Conservation (phyloP, 2,329 filamentous ascomycete species). For the Colletotrichum gloeosporioides region DNA sequence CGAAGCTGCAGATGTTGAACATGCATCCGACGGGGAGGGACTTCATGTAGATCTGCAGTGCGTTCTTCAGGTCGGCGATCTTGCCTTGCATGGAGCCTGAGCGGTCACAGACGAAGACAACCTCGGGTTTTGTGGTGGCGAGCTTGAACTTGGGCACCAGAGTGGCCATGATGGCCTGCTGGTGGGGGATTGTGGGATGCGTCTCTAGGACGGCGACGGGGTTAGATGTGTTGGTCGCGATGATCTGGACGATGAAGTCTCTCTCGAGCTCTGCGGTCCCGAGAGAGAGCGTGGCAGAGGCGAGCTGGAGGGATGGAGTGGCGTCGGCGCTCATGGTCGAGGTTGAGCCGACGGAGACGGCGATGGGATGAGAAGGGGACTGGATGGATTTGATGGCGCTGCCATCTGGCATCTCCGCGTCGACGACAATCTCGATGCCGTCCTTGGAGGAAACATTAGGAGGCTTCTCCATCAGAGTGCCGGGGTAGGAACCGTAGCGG, state of each 20-base stretch:
- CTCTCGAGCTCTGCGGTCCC: conserved; percentile 58
- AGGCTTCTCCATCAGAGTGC: conserved; percentile 29
- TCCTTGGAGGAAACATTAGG: conserved; percentile 2
- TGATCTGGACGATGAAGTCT: conserved; percentile 72
- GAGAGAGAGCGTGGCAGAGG: conserved; percentile 65
- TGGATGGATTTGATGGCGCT: conserved; percentile 66
- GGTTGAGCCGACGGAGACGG: conserved; percentile 66
- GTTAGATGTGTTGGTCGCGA: conserved; percentile 63
- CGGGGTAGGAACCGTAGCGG: conserved; percentile 62
- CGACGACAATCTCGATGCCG: conserved; percentile 34
- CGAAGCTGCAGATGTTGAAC: conserved; percentile 77
- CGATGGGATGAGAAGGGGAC: conserved; percentile 72
- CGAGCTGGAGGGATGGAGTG: conserved; percentile 60
- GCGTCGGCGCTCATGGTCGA: conserved; percentile 46
- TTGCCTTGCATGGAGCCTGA: conserved; percentile 69
- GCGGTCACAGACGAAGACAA: conserved; percentile 76
- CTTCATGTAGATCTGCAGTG: conserved; percentile 68
- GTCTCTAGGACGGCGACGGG: conserved; percentile 71
- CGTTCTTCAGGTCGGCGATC: conserved; percentile 58
- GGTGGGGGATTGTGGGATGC: conserved; percentile 65
- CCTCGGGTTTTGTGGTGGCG: conserved; percentile 59
- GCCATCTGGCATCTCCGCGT: conserved; percentile 52
- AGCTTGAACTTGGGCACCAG: conserved; percentile 74
- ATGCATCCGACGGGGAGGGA: conserved; percentile 67
- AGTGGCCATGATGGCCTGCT: conserved; percentile 73